phyloP scores from a whole-genome alignment of 2,329 filamentous ascomycete genomes.

The Elsinoe arachidis region DNA sequence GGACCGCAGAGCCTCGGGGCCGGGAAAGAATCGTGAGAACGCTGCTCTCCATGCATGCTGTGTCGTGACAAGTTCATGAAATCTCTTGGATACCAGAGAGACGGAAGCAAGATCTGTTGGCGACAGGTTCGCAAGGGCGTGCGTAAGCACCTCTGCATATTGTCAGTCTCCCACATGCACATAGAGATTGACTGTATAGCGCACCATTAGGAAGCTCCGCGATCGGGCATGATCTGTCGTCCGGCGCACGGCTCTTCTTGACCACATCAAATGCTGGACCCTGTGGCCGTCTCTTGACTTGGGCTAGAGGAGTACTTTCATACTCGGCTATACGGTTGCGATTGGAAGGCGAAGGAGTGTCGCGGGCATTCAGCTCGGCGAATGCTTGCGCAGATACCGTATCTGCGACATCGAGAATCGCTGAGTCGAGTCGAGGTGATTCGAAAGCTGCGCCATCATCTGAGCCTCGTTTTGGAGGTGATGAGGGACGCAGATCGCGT shows the following conservation, averaged over 20 bases:
- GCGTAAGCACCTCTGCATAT: slow-evolving; percentile 73
- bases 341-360: slow-evolving; percentile 32
- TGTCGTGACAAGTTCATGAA: slow-evolving; percentile 78
- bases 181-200: slow-evolving; percentile 19
- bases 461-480: not conserved
- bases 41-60: slow-evolving; percentile 91
- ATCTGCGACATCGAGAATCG: not conserved
- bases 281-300: slow-evolving; percentile 32
- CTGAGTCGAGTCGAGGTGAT: not conserved
- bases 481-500: not conserved
- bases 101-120: slow-evolving; percentile 75
- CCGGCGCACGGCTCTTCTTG: slow-evolving; percentile 37
- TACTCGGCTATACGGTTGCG: slow-evolving; percentile 47
- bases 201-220: slow-evolving; percentile 72
- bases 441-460: not conserved
- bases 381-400: not conserved
- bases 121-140: slow-evolving; percentile 81
- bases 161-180: slow-evolving; percentile 15
- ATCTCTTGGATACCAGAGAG: slow-evolving; percentile 77
- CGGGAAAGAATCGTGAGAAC: slow-evolving; percentile 84
- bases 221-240: slow-evolving; percentile 41
- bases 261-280: slow-evolving; percentile 46
- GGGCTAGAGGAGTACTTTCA: slow-evolving; percentile 39
- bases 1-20: slow-evolving; percentile 50
- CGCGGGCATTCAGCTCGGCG: not conserved